A percentile compares a stretch with the other conserved stretches of the same genome.
phyloP scores from a whole-genome alignment of 768 basidiomycete species.

The Tubosaeta brunneosetosa region DNA sequence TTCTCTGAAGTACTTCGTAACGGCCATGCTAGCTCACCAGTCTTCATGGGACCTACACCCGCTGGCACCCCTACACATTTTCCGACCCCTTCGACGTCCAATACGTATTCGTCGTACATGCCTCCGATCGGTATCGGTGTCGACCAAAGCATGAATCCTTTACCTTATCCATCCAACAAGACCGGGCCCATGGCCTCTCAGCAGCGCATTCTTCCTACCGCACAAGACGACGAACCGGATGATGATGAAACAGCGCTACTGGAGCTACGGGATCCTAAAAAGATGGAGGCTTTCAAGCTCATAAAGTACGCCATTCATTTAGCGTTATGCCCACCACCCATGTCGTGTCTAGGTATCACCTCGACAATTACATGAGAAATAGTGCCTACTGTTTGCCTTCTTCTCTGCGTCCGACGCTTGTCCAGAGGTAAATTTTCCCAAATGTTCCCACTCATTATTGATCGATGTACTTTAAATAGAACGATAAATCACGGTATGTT shows the following conservation, averaged over 20 bases:
- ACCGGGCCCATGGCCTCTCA: conserved; percentile 19
- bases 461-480: conserved; percentile 34
- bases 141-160: conserved; percentile 47
- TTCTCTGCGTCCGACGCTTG: conserved; percentile 81
- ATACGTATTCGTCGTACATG: conserved; percentile 43
- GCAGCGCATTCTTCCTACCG: conserved; percentile 20
- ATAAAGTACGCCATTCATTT: conserved; percentile 51
- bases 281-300: conserved; percentile 75
- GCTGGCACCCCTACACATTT: conserved; percentile 41
- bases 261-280: conserved; percentile 54
- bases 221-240: conserved; percentile 41
- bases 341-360: conserved; percentile 61
- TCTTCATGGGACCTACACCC: conserved; percentile 51
- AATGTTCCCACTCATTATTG: neutral
- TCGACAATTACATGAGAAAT: conserved; percentile 86
- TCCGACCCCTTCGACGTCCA: conserved; percentile 34
- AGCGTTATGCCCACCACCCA: neutral
- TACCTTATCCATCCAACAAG: conserved; percentile 44
- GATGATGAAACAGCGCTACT: conserved; percentile 46
- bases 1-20: conserved; percentile 60
- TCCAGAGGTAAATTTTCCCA: conserved; percentile 58
- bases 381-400: conserved; percentile 83
- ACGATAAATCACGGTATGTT: conserved; percentile 77
- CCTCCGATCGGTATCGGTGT: conserved; percentile 54
- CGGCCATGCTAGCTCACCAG: conserved; percentile 48